Evolutionary conservation across 129 eudicot species (phyloP).

Genomic region (Arctium minus): DNA sequence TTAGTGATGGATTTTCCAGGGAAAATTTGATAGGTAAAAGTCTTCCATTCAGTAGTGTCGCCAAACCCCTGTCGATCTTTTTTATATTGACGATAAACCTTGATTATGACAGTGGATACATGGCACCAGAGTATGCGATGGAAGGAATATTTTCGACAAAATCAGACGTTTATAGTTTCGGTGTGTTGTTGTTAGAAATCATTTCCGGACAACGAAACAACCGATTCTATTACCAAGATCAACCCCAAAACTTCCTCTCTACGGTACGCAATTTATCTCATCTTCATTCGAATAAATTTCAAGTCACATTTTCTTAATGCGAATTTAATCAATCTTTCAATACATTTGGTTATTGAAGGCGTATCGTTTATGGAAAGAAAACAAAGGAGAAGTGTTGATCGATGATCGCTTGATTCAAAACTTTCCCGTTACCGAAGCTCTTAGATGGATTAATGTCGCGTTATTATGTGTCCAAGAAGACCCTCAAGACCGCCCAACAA

Average conservation of each 20-base stretch:
- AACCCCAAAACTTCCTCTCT: neutral
- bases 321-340: neutral
- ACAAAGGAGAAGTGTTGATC: neutral
- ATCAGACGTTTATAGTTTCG: conserved; percentile 27
- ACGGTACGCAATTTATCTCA: neutral
- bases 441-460: neutral
- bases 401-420: neutral
- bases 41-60: too few relatives aligned
- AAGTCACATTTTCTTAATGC: neutral
- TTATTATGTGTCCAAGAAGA: conserved; percentile 26
- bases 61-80: neutral
- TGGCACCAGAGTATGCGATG: conserved; percentile 26
- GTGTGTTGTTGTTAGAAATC: conserved; percentile 17
- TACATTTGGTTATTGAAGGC: neutral
- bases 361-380: neutral
- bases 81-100: neutral
- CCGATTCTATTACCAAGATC: neutral
- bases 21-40: too few relatives aligned
- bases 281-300: neutral
- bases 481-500: conserved; percentile 8
- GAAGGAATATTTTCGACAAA: conserved; percentile 10
- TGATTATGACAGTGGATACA: conserved; percentile 18
- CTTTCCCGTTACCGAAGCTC: neutral
- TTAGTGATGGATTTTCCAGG: too few relatives aligned
- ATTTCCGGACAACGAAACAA: neutral